Evolutionary conservation across 495 filamentous ascomycete genomes (phyloP).

Genomic region (Clavariopsis aquatica): DNA sequence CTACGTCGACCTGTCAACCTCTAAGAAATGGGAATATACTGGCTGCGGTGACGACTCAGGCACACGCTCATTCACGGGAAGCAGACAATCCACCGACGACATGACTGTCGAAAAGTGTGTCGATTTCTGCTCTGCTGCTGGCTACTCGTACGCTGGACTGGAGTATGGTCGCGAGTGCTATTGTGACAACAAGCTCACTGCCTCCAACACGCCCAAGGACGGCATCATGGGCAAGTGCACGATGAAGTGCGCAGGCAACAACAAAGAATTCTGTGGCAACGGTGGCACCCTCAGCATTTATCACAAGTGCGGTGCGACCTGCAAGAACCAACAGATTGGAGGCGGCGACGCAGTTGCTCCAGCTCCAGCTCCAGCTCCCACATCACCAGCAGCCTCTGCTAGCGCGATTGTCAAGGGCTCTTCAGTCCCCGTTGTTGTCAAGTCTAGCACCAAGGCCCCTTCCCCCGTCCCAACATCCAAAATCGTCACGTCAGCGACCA

Average conservation of each 20-base stretch:
- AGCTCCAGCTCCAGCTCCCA: too few species aligned
- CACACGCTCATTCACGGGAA: constrained; percentile 62
- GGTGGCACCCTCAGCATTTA: constrained; percentile 38
- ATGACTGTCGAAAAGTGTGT: constrained; percentile 67
- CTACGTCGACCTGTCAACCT: constrained; percentile 38
- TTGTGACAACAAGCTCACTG: constrained; percentile 58
- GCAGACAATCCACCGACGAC: constrained; percentile 48
- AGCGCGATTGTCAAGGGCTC: background rate
- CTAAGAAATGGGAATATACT: constrained; percentile 60
- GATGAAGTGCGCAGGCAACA: constrained; percentile 41
- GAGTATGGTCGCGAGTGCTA: constrained; percentile 66
- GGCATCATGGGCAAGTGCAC: constrained; percentile 40
- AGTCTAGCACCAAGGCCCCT: background rate
- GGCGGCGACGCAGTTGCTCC: background rate
- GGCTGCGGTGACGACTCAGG: constrained; percentile 62
- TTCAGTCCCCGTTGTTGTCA: background rate
- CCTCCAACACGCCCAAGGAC: constrained; percentile 17
- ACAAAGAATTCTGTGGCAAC: constrained; percentile 40
- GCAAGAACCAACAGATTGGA: constrained; percentile 33
- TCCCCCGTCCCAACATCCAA: background rate
- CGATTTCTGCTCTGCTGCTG: constrained; percentile 52
- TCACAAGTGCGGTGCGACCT: constrained; percentile 37
- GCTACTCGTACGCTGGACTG: constrained; percentile 61
- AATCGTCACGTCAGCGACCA: background rate
- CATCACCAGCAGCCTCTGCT: background rate